Conservation (phyloP, 176 grass and related monocot genomes). For the Cenchrus purpureus region DNA sequence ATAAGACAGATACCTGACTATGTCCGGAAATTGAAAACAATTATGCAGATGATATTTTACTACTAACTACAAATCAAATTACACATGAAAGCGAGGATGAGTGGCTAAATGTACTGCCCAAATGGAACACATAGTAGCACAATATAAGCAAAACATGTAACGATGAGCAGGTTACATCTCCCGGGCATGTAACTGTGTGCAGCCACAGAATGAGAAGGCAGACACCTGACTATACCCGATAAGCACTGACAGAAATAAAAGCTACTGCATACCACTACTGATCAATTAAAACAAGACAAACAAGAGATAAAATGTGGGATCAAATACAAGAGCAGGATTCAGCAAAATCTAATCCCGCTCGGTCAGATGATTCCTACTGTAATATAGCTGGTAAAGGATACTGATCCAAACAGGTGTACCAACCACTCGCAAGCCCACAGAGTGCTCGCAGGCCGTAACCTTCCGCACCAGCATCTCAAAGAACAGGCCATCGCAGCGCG, state of each 20-base stretch:
- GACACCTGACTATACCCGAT: conserved; percentile 70
- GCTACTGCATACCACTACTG: not conserved
- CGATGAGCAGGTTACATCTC: conserved; percentile 50
- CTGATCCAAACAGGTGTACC: conserved; percentile 28
- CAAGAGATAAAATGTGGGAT: conserved; percentile 17
- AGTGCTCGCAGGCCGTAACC: conserved; percentile 58
- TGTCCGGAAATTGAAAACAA: not conserved
- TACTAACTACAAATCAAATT: not conserved
- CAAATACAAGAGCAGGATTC: conserved; percentile 61
- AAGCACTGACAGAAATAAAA: not conserved
- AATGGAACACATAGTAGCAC: conserved; percentile 66
- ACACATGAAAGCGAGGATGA: not conserved
- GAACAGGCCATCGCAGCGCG: not conserved
- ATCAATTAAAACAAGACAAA: not conserved
- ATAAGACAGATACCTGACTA: conserved; percentile 54
- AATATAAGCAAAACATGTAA: conserved; percentile 50
- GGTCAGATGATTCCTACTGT: conserved; percentile 49
- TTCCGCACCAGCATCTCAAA: conserved; percentile 45
- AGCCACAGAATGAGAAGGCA: conserved; percentile 42
- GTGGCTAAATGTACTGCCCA: conserved; percentile 43
- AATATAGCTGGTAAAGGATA: conserved; percentile 52
- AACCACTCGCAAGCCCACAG: conserved; percentile 60
- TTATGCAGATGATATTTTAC: too few relatives aligned
- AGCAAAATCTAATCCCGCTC: conserved; percentile 25
- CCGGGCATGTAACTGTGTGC: conserved; percentile 62